These are phyloP conservation scores for Rosa hybrid DNA, from an alignment of 331 rosid genomes.

Conservation along the genomic window DNA sequence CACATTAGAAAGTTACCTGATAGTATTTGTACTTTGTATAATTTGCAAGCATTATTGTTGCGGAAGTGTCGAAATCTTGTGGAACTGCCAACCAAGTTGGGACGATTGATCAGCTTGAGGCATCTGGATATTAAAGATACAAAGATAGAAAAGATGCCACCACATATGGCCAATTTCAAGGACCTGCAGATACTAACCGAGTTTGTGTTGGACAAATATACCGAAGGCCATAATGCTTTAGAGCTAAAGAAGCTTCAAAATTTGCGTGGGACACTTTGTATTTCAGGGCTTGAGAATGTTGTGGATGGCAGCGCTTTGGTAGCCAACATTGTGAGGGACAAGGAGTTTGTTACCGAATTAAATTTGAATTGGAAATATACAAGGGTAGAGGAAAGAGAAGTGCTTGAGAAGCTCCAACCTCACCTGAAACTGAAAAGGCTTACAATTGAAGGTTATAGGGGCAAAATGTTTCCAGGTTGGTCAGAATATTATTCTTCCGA, in stretches of 20 bases:
- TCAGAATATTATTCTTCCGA: not conserved
- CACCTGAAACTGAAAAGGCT: slow-evolving; percentile 24
- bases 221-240: not conserved
- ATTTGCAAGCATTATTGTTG: not conserved
- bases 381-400: slow-evolving; percentile 7
- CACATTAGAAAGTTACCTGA: not conserved
- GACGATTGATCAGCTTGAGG: not conserved
- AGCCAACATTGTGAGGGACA: slow-evolving; percentile 22
- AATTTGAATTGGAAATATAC: slow-evolving; percentile 18
- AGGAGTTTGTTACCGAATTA: slow-evolving; percentile 24
- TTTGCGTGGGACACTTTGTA: slow-evolving; percentile 21
- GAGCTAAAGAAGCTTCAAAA: not conserved
- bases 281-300: slow-evolving; percentile 4
- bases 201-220: not conserved
- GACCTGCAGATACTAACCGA: not conserved
- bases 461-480: slow-evolving; percentile 12
- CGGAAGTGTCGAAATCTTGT: not conserved
- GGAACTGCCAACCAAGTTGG: not conserved
- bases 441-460: not conserved
- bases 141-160: not conserved
- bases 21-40: too few relatives aligned
- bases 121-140: not conserved
- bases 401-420: slow-evolving; percentile 30
- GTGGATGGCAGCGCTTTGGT: slow-evolving; percentile 10
- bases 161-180: not conserved